Conservation (phyloP, 768 basidiomycete species). For the Lactarius psammicola region DNA sequence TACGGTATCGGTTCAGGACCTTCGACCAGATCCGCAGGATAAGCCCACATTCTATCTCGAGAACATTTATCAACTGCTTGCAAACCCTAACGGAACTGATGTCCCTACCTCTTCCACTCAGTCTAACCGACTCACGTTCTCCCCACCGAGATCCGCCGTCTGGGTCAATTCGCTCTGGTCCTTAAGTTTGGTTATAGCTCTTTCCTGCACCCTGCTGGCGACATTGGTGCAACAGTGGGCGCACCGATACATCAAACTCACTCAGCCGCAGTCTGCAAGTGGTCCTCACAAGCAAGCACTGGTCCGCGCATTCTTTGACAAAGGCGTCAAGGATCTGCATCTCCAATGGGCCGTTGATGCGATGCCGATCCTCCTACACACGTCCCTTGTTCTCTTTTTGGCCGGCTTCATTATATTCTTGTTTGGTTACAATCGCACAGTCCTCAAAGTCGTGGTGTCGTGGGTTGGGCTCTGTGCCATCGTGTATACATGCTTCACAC, state of each 20-base stretch:
- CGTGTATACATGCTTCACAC: background rate
- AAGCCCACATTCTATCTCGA: background rate
- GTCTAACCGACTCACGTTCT: background rate
- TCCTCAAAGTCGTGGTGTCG: background rate
- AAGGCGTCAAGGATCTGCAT: slow-evolving; percentile 1
- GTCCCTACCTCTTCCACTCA: background rate
- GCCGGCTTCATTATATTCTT: slow-evolving; percentile 10
- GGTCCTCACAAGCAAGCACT: background rate
- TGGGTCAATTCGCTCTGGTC: background rate
- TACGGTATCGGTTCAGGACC: background rate
- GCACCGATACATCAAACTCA: background rate
- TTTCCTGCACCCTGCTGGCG: background rate
- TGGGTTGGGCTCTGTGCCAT: background rate
- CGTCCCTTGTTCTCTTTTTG: slow-evolving; percentile 20
- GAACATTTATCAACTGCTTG: background rate
- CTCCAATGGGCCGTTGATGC: background rate
- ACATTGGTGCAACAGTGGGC: background rate
- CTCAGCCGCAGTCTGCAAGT: background rate
- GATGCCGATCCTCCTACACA: slow-evolving; percentile 10
- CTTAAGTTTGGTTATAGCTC: background rate
- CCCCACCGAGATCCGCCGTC: background rate
- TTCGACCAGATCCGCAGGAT: background rate
- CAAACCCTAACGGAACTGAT: background rate
- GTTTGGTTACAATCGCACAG: background rate
- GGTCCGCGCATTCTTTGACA: background rate